Conservation (phyloP, 108 stramenopile genomes). For the Stephanodiscus minutulus region DNA sequence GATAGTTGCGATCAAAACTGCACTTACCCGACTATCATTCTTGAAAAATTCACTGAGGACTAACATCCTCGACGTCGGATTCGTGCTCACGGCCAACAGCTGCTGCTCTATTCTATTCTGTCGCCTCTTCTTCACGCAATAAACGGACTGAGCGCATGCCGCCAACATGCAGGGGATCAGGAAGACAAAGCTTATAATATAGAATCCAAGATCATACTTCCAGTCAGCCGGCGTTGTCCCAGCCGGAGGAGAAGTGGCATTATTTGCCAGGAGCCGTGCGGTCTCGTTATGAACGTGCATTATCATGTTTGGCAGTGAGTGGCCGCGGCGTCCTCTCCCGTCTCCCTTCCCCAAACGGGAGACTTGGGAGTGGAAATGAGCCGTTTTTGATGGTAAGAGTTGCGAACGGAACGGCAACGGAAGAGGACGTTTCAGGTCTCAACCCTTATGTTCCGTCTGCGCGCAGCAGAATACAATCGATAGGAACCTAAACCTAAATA, state of each 20-base stretch:
- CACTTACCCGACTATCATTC: conserved; percentile 22
- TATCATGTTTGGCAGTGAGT: too few relatives aligned
- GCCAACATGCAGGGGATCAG: conserved; percentile 29
- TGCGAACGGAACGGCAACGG: too few relatives aligned
- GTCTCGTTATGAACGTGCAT: not conserved
- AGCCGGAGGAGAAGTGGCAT: not conserved
- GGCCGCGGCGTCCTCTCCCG: too few relatives aligned
- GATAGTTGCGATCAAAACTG: not conserved
- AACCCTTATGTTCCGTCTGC: too few relatives aligned
- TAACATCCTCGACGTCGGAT: conserved; percentile 29
- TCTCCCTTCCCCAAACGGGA: too few relatives aligned
- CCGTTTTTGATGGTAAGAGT: too few relatives aligned
- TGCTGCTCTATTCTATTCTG: conserved; percentile 17
- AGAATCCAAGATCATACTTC: not conserved
- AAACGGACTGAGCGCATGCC: conserved; percentile 15
- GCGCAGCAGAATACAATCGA: too few relatives aligned
- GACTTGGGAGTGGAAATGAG: too few relatives aligned
- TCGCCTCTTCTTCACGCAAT: conserved; percentile 9
- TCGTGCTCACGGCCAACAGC: conserved; percentile 31
- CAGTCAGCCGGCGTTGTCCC: not conserved
- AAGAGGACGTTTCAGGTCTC: too few relatives aligned
- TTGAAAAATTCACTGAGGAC: conserved; percentile 39
- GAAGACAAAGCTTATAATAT: conserved; percentile 7
- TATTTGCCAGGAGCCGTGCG: not conserved
- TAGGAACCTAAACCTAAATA: too few relatives aligned